Base-by-base conservation (phyloP, 129 eudicot species). In the Dittrichia graveolens region DNA sequence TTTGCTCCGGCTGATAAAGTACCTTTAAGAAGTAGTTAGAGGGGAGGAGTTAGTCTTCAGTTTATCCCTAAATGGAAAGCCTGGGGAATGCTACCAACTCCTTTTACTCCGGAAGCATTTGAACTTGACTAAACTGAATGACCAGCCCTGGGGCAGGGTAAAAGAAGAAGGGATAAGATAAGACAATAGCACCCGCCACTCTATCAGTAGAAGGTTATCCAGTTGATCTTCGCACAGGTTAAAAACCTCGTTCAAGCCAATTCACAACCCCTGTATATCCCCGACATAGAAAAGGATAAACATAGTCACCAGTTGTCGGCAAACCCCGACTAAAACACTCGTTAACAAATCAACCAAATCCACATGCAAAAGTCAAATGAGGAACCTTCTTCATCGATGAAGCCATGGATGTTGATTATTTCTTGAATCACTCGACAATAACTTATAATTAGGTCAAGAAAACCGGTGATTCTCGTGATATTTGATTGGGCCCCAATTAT, bases 141-240 rank as follows among this genome's bases (percentile, higher is more conserved):
- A 60, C 67, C 49, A 39, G 31, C 48, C 48, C 39, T 7, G 5
- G 39, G 38, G 8, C 13, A 11, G 48, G 48, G 67, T 61, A 39
- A 61, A 61, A 61, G 67, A 61, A 39, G 13, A 40, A 39, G 67
- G 34, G 67, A 61, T 61, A 61, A 61, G 63, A 58, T 31, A 58
- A 58, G 63, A 58, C 15, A 31, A 14, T 58, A 58, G 63, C 63
- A 58, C 42, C 63, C 16, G 24, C 15, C 16, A 58, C 12, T 58
- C 42, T 58, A 2, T 58, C 16, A 31, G 63, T 58, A 34, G 64
- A 58, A 58, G 64, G 64, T 58, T 58, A 58, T 58, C 43, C 43
- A 2, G 16, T 58, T 3, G 8, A 58, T 58, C 16, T 58, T 58
- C 16, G 9, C 11, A 58, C 31, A 2, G 31, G 31, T 24, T 24